Base-by-base conservation (phyloP, 345 rosid genomes). In the Heritiera littoralis region DNA sequence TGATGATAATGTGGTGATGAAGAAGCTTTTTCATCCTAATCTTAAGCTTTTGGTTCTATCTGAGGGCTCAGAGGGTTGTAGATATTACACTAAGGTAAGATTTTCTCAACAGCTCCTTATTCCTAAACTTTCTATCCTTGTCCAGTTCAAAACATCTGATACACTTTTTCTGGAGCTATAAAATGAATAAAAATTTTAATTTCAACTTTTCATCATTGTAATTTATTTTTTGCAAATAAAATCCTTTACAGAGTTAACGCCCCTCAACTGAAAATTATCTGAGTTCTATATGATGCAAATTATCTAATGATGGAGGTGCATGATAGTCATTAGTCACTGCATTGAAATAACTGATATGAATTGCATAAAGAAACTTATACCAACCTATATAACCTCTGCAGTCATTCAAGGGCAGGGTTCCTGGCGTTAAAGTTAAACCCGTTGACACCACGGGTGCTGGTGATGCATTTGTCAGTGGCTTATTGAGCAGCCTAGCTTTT, bases 401-500 rank as follows among this genome's bases (percentile, higher is more conserved):
- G 97, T 88, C 86, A 81, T 93, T 92, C 77, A 93, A 83, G 81
- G 95, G 98, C 28, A 84, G 83, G 78, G 95, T 94, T 77, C 59
- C 80, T 59, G 93, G 94, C 76, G 72, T 94, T 23, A 85, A 94
- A 87, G 93, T 89, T 43, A 87, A 87, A 41, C 38, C 93, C 3
- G 90, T 91, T 30, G 97, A 94, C 84, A 93, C 97, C 40, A 91
- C 97, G 1, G 97, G 97, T 81, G 97, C 97, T 40, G 97, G 97
- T 43, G 97, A 93, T 88, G 89, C 98, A 58, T 94, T 92, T 40
- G 92, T 91, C 10, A 87, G 94, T 51, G 97, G 96, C 28, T 8
- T 92, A 64, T 88, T 91, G 51, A 83, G 77, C 81, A 75, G 86
- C 87, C 82, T 94, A 79, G 92, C 96, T 68, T 82, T 90, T 76